Evolutionary conservation across 1,284 basidiomycete genomes (phyloP).

Genomic region (Puccinia brachypodii): DNA sequence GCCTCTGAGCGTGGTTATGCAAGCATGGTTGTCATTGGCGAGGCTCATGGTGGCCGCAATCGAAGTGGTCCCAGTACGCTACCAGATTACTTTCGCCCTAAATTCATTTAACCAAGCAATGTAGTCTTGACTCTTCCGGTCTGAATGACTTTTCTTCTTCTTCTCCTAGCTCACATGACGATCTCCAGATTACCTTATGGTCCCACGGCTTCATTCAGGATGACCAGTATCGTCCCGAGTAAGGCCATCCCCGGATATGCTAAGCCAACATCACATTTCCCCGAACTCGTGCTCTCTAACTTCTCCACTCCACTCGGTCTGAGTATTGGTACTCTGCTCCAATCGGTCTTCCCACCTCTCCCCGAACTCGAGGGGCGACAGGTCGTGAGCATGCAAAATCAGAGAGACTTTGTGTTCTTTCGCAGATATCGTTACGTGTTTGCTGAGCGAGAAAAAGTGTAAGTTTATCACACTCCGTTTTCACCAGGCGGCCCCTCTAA

Average conservation of each 20-base stretch:
- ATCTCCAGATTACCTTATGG: slow-evolving; percentile 85
- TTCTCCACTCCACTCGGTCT: slow-evolving; percentile 94
- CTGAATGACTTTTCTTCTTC: slow-evolving; percentile 13
- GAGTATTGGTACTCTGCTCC: slow-evolving; percentile 88
- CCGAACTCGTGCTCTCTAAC: slow-evolving; percentile 92
- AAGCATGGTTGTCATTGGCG: slow-evolving; percentile 88
- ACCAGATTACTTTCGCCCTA: not conserved
- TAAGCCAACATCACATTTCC: slow-evolving; percentile 84
- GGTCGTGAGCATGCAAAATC: slow-evolving; percentile 95
- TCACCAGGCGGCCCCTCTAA: not conserved
- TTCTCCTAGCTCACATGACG: slow-evolving; percentile 76
- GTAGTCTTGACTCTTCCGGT: not conserved
- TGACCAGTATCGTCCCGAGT: slow-evolving; percentile 68
- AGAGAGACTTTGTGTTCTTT: slow-evolving; percentile 98
- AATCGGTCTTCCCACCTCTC: slow-evolving; percentile 89
- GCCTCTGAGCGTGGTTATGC: slow-evolving; percentile 82
- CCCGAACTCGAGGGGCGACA: slow-evolving; percentile 96
- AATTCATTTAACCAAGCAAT: not conserved
- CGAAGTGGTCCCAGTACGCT: slow-evolving; percentile 42
- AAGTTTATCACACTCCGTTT: not conserved
- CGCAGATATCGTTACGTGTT: slow-evolving; percentile 61
- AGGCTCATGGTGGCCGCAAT: slow-evolving; percentile 66
- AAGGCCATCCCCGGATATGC: slow-evolving; percentile 68
- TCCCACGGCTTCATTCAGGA: slow-evolving; percentile 93
- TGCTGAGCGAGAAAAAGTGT: slow-evolving; percentile 46